Evolutionary conservation across 108 stramenopile genomes (phyloP).

Genomic region (Pseudonitzschia multistriata): DNA sequence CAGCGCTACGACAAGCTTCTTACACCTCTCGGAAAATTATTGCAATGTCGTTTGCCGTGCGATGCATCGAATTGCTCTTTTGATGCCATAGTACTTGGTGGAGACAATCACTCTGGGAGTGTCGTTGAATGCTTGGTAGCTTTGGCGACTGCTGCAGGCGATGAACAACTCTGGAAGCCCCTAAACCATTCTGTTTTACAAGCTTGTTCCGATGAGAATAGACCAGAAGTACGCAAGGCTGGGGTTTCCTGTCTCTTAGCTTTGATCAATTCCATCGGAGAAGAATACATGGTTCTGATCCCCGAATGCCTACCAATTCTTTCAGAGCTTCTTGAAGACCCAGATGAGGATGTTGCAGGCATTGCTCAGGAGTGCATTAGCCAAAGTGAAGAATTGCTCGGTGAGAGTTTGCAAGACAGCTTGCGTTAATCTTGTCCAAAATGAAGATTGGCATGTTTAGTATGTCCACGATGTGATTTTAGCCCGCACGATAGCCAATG

Average conservation of each 20-base stretch:
- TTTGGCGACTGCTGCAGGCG: constrained; percentile 80
- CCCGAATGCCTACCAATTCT: constrained; percentile 89
- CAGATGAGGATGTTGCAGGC: constrained; percentile 74
- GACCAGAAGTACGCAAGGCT: constrained; percentile 75
- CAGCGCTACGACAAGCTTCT: constrained; percentile 63
- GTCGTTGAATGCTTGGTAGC: constrained; percentile 73
- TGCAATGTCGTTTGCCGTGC: constrained; percentile 50
- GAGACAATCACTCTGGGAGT: constrained; percentile 44
- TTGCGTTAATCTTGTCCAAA: constrained; percentile 47
- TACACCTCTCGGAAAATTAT: constrained; percentile 67
- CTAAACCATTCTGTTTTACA: constrained; percentile 82
- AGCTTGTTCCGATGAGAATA: constrained; percentile 60
- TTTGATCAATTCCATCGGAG: constrained; percentile 79
- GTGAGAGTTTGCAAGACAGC: constrained; percentile 81
- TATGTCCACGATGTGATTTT: too few relatives aligned
- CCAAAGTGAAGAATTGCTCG: constrained; percentile 81
- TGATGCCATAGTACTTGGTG: constrained; percentile 57
- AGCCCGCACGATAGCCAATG: too few relatives aligned
- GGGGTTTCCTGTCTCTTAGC: constrained; percentile 74
- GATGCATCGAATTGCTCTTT: constrained; percentile 40
- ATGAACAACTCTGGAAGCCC: constrained; percentile 90
- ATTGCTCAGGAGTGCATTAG: constrained; percentile 78
- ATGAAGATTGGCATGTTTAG: too few relatives aligned
- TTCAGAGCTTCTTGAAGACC: constrained; percentile 83
- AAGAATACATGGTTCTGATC: constrained; percentile 90